phyloP scores from a whole-genome alignment of 805 yeast genomes.

The Candida argentea region DNA sequence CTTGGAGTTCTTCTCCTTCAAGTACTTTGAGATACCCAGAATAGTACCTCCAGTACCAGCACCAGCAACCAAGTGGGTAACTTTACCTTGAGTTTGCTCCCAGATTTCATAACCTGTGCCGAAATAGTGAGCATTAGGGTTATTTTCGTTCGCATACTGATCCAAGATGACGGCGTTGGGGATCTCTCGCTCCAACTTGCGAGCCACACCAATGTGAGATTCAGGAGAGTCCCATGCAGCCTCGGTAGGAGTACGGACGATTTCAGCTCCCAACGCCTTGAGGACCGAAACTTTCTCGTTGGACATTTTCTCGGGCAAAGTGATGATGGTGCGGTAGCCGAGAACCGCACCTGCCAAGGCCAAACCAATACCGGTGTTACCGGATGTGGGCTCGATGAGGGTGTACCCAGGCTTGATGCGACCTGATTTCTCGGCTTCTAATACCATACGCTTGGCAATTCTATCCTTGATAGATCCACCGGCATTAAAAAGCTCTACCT shows the following conservation, averaged over 20 bases:
- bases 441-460: slow-evolving; percentile 79
- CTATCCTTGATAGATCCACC: slow-evolving; percentile 90
- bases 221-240: slow-evolving; percentile 93
- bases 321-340: slow-evolving; percentile 80
- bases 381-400: slow-evolving; percentile 82
- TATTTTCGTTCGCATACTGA: slow-evolving; percentile 69
- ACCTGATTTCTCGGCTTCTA: slow-evolving; percentile 73
- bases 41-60: slow-evolving; percentile 97
- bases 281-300: slow-evolving; percentile 82
- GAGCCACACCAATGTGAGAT: slow-evolving; percentile 83
- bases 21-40: slow-evolving; percentile 75
- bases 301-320: slow-evolving; percentile 87
- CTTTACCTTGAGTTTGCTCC: slow-evolving; percentile 64
- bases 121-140: slow-evolving; percentile 75
- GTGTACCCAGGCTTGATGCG: slow-evolving; percentile 78
- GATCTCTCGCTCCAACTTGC: slow-evolving; percentile 67
- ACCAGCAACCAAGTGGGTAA: slow-evolving; percentile 75
- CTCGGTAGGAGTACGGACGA: slow-evolving; percentile 83
- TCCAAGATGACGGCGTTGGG: slow-evolving; percentile 79
- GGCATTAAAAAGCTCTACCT: slow-evolving; percentile 75
- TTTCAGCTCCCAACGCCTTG: slow-evolving; percentile 85
- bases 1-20: slow-evolving; percentile 60
- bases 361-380: slow-evolving; percentile 86
- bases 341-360: slow-evolving; percentile 81
- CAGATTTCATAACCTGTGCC: slow-evolving; percentile 84